Conservation (phyloP, 2,329 filamentous ascomycete species). For the Apiospora koreana region DNA sequence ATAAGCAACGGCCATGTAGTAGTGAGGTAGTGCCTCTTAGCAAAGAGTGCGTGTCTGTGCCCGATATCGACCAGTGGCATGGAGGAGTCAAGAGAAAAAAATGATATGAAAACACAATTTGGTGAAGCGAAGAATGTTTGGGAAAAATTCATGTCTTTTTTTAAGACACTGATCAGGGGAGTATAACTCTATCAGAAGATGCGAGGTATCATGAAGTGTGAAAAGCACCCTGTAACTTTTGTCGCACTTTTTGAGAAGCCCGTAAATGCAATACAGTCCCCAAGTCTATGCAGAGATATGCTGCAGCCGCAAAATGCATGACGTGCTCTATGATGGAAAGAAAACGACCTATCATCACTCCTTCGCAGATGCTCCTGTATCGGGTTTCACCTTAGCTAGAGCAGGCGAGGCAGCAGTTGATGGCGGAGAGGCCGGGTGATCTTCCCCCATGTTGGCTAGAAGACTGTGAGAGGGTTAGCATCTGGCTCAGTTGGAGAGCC, state of each 20-base stretch:
- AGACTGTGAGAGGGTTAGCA: slow-evolving; percentile 45
- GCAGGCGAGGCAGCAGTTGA: slow-evolving; percentile 68
- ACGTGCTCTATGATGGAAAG: slow-evolving; percentile 35
- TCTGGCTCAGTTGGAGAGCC: background rate
- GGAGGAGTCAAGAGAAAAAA: slow-evolving; percentile 21
- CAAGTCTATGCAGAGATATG: slow-evolving; percentile 44
- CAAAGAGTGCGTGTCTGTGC: slow-evolving; percentile 3
- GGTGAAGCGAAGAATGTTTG: slow-evolving; percentile 21
- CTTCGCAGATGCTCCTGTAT: slow-evolving; percentile 49
- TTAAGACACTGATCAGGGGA: slow-evolving; percentile 29
- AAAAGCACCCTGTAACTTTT: slow-evolving; percentile 42
- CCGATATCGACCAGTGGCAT: background rate
- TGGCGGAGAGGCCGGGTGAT: slow-evolving; percentile 69
- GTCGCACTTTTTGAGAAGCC: slow-evolving; percentile 41
- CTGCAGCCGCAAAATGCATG: slow-evolving; percentile 37
- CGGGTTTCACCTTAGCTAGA: slow-evolving; percentile 62
- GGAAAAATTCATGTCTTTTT: slow-evolving; percentile 26
- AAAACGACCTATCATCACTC: slow-evolving; percentile 47
- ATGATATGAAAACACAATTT: slow-evolving; percentile 19
- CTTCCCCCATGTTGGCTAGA: slow-evolving; percentile 62
- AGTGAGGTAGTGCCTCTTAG: background rate
- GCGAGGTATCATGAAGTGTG: slow-evolving; percentile 46
- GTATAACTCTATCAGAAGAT: slow-evolving; percentile 31
- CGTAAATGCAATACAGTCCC: slow-evolving; percentile 46
- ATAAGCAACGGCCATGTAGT: background rate